phyloP scores from a whole-genome alignment of 768 basidiomycete species.

The Mycena pura region DNA sequence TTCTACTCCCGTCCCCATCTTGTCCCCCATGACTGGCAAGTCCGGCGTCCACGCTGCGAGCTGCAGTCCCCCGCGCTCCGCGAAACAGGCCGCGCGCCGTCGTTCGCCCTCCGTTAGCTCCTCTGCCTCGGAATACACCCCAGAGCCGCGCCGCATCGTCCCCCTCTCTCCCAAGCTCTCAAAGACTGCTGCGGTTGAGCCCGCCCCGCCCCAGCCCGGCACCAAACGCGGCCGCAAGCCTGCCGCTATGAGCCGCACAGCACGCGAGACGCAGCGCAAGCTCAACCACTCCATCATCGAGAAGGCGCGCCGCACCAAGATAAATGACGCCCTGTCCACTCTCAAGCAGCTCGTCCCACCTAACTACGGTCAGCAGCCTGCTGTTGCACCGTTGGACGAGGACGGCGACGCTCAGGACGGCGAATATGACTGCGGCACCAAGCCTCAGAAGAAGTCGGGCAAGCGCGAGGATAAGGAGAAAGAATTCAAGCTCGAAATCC shows the following conservation, averaged over 20 bases:
- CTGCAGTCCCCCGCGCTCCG: conserved; percentile 23
- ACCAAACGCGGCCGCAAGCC: conserved; percentile 78
- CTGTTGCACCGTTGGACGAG: conserved; percentile 35
- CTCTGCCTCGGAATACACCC: conserved; percentile 61
- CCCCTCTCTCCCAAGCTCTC: conserved; percentile 25
- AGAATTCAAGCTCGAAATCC: conserved; percentile 92
- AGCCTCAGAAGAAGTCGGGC: conserved; percentile 39
- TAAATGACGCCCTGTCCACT: conserved; percentile 87
- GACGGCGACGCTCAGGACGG: conserved; percentile 47
- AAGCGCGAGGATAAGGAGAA: conserved; percentile 72
- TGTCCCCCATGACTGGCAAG: conserved; percentile 6
- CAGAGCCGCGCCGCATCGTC: conserved; percentile 26
- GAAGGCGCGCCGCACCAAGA: conserved; percentile 92
- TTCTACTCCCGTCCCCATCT: background rate
- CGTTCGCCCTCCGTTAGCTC: conserved; percentile 51
- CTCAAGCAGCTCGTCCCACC: conserved; percentile 80
- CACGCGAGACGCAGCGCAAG: conserved; percentile 87
- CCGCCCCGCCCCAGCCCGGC: conserved; percentile 30
- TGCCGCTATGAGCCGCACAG: conserved; percentile 72
- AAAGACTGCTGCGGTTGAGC: conserved; percentile 33
- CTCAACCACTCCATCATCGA: conserved; percentile 96
- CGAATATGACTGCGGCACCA: conserved; percentile 33
- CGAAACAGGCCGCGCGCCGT: conserved; percentile 16
- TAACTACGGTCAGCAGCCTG: conserved; percentile 46
- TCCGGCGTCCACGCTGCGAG: conserved; percentile 24